These are phyloP conservation scores for Beauveria sp. DNA, from an alignment of 2,329 filamentous ascomycete genomes.

Conservation along the genomic window DNA sequence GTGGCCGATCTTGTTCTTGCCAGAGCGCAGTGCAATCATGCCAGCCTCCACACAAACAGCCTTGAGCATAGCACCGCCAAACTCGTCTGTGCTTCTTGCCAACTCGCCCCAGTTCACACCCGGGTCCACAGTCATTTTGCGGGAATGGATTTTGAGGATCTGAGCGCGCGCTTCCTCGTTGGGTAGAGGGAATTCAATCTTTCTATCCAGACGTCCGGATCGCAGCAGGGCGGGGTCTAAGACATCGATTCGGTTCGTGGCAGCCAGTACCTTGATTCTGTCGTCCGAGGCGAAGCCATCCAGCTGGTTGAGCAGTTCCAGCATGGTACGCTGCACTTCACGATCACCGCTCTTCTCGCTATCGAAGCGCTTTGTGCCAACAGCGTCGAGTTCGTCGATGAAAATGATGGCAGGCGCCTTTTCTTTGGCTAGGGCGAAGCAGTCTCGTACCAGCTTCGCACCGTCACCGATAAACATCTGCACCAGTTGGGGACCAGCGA, in stretches of 20 bases:
- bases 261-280: conserved; percentile 90
- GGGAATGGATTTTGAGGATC: conserved; percentile 93
- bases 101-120: conserved; percentile 93
- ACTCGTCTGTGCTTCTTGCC: conserved; percentile 95
- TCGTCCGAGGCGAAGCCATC: conserved; percentile 97
- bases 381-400: conserved; percentile 95
- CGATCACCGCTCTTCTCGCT: conserved; percentile 96
- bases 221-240: conserved; percentile 85
- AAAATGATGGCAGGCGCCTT: conserved; percentile 99
- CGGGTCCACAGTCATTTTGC: conserved; percentile 95
- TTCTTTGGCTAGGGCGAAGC: conserved; percentile 95
- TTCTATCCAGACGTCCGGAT: conserved; percentile 86
- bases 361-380: conserved; percentile 99
- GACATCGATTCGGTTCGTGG: conserved; percentile 91
- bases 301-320: conserved; percentile 96
- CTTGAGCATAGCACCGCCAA: conserved; percentile 95
- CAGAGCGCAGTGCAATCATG: conserved; percentile 94
- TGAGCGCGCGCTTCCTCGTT: conserved; percentile 97
- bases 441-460: conserved; percentile 94
- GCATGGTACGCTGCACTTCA: conserved; percentile 97
- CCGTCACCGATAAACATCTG: conserved; percentile 99
- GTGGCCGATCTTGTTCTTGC: conserved; percentile 93
- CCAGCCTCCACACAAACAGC: conserved; percentile 97
- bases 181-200: conserved; percentile 96
- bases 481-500: conserved; percentile 92